Base-by-base conservation (phyloP, 306 rosid genomes). In the Parietaria judaica region DNA sequence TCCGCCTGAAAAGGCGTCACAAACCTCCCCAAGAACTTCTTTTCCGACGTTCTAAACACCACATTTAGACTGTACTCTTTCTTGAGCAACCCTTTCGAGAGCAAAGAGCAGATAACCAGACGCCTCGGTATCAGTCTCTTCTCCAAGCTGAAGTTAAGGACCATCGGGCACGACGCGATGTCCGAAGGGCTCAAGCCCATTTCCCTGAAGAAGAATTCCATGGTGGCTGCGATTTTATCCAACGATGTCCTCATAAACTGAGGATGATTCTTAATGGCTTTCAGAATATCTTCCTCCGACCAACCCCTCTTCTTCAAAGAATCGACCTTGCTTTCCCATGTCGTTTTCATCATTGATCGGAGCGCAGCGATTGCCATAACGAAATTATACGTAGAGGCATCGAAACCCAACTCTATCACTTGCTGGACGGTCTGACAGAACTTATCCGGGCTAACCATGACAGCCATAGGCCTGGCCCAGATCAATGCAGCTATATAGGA, bases 261-360 rank as follows among this genome's bases (percentile, higher is more conserved):
- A 1, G 96, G 92, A 6, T 16, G 16, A 71, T 3, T 78, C 58
- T 36, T 36, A 58, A 82, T 80, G 3, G 85, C 83, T 8, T 36
- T 11, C 5, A 48, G 34, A 17, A 72, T 48, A 3, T 61, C 70
- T 6, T 78, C 81, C 12, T 84, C 77, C 6, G 80, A 60, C 77
- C 76, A 87, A 11, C 91, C 95, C 88, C 84, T 84, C 37, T 36
- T 76, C 70, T 61, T 84, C 38, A 12, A 87, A 36, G 36, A 47
- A 4, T 59, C 57, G 13, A 81, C 59, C 56, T 78, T 84, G 4
- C 66, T 66, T 6, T 58, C 69, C 91, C 84, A 82, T 1, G 16
- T 58, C 36, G 75, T 43, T 54, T 4, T 38, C 46, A 73, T 10
- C 3, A 9, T 7, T 3, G 13, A 5, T 4, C 4, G n/a, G 58